Percentiles rank a stretch among this genome's conserved stretches.
Conservation (phyloP, 768 basidiomycete species). For the Solioccasus polychromus region DNA sequence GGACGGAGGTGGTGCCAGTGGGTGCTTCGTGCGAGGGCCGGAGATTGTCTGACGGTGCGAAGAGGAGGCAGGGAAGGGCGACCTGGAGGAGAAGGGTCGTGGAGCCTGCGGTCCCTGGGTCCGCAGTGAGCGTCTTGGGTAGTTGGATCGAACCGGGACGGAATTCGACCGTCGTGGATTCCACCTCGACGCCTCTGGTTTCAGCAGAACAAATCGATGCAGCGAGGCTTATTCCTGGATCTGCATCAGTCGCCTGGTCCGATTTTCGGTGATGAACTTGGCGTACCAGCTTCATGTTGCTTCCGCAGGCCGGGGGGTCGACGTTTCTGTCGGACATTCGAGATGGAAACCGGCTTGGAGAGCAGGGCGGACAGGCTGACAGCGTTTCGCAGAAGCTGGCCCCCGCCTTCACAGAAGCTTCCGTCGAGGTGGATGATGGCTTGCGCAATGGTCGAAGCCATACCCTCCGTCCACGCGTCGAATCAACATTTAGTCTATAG, state of each 20-base stretch:
- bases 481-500: too few relatives aligned
- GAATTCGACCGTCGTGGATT: constrained; percentile 55
- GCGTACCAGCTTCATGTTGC: constrained; percentile 66
- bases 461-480: too few relatives aligned
- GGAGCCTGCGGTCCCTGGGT: constrained; percentile 64
- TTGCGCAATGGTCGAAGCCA: constrained; percentile 12
- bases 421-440: constrained; percentile 38
- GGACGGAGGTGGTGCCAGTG: constrained; percentile 35
- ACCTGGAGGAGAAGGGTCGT: constrained; percentile 71
- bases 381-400: constrained; percentile 71
- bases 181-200: constrained; percentile 52
- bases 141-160: constrained; percentile 44
- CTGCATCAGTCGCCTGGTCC: not conserved
- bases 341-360: constrained; percentile 54
- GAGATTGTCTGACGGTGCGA: constrained; percentile 20
- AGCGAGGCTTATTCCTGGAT: constrained; percentile 61
- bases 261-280: not conserved
- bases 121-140: constrained; percentile 42
- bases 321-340: constrained; percentile 58
- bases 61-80: constrained; percentile 62
- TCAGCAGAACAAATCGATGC: constrained; percentile 56
- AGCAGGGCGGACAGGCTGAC: constrained; percentile 66
- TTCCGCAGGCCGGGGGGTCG: constrained; percentile 63
- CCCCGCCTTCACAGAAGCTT: constrained; percentile 53
- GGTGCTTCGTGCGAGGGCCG: not conserved